phyloP scores from a whole-genome alignment of 192 early-diverging fungal genomes.

The Coemansia sp. region DNA sequence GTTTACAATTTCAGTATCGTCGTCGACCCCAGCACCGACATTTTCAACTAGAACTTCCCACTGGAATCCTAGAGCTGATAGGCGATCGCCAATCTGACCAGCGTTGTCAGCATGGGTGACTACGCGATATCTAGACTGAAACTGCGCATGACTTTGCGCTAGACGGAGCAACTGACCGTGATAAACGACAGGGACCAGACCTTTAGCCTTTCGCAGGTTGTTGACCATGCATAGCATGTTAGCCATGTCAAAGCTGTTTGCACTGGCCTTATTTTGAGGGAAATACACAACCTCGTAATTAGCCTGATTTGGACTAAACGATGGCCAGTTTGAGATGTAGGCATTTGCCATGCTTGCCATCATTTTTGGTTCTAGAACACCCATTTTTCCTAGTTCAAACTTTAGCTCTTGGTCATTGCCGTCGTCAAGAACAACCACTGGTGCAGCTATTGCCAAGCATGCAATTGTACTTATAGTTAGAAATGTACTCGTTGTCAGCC shows the following conservation, averaged over 20 bases:
- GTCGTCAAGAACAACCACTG: not conserved
- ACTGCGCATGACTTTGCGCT: constrained; percentile 31
- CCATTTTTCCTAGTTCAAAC: not conserved
- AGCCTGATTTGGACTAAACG: constrained; percentile 4
- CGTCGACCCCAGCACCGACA: constrained; percentile 35
- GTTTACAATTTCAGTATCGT: constrained; percentile 28
- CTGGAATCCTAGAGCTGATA: constrained; percentile 19
- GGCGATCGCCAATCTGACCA: constrained; percentile 35
- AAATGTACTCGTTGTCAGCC: not conserved
- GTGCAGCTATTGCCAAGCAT: not conserved
- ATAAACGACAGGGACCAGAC: constrained; percentile 21
- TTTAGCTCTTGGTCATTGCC: not conserved
- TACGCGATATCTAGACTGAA: constrained; percentile 21
- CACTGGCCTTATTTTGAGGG: constrained; percentile 15
- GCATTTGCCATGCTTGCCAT: not conserved
- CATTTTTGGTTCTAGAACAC: not conserved
- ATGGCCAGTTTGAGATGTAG: constrained; percentile 13
- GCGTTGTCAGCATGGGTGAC: constrained; percentile 35
- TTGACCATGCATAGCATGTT: constrained; percentile 48
- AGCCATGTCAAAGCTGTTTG: constrained; percentile 23
- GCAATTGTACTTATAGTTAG: too few species aligned
- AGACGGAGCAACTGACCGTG: constrained; percentile 18
- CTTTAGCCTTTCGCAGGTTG: constrained; percentile 12
- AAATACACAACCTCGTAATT: constrained; percentile 18
- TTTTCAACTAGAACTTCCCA: constrained; percentile 40